These are phyloP conservation scores for Pigoraptor vietnamica DNA, from an alignment of 78 protist species.

Conservation along the genomic window DNA sequence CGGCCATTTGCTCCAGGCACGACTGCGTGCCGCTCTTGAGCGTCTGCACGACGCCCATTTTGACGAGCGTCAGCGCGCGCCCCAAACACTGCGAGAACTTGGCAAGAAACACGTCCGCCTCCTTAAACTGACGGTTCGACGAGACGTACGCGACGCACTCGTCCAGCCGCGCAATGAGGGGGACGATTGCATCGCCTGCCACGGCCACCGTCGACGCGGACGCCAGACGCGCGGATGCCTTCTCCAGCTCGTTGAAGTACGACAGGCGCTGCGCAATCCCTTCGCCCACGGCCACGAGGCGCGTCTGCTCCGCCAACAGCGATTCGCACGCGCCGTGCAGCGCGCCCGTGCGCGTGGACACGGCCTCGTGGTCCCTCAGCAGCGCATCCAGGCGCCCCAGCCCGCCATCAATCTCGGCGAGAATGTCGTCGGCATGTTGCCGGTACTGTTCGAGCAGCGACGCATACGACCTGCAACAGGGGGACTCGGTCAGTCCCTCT, in stretches of 20 bases:
- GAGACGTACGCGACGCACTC: background rate
- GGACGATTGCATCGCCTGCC: background rate
- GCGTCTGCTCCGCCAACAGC: background rate
- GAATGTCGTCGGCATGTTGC: background rate
- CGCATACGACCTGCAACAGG: background rate
- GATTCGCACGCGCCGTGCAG: background rate
- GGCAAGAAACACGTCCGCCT: background rate
- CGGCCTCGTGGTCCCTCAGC: background rate
- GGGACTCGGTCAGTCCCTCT: background rate
- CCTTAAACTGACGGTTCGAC: background rate
- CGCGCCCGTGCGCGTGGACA: background rate
- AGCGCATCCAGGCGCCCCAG: background rate
- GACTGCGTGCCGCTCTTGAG: background rate
- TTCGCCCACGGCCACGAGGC: background rate
- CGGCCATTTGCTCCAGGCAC: background rate
- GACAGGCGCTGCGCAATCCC: background rate
- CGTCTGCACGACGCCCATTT: background rate
- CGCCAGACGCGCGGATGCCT: background rate
- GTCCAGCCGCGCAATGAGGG: background rate
- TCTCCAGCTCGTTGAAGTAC: background rate
- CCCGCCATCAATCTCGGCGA: background rate
- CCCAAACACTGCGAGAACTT: background rate
- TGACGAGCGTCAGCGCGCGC: background rate
- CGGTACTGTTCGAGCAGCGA: background rate
- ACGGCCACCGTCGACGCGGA: background rate